Conservation (phyloP, 2,329 filamentous ascomycete species). For the Claviceps fusiformis region DNA sequence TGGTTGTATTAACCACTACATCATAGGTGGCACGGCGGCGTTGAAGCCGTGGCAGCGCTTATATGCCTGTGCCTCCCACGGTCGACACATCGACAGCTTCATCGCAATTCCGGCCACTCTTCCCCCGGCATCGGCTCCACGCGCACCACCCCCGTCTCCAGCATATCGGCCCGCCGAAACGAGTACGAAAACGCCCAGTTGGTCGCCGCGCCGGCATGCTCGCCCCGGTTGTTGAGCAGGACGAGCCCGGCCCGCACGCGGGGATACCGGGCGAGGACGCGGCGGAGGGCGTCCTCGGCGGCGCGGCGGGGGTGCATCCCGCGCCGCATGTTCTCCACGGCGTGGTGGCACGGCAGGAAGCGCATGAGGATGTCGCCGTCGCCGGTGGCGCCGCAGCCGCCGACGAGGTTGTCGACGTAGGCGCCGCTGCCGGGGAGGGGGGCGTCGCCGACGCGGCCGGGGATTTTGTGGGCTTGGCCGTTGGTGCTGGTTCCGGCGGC, state of each 20-base stretch:
- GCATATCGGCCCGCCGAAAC: slow-evolving; percentile 34
- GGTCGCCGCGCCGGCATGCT: slow-evolving; percentile 36
- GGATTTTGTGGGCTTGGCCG: slow-evolving; percentile 38
- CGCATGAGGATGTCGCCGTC: slow-evolving; percentile 46
- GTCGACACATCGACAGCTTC: too few species aligned
- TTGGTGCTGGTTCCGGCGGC: slow-evolving; percentile 44
- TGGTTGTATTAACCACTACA: too few species aligned
- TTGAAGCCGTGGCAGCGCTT: too few species aligned
- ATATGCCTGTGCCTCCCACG: too few species aligned
- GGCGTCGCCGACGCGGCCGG: slow-evolving; percentile 41
- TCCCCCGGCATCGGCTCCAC: slow-evolving; percentile 15
- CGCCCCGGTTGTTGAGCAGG: slow-evolving; percentile 33
- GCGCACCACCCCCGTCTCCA: slow-evolving; percentile 28
- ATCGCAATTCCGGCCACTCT: too few species aligned
- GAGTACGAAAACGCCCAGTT: slow-evolving; percentile 43
- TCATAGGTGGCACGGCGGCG: too few species aligned
- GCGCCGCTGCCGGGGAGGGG: slow-evolving; percentile 41
- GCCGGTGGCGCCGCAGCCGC: slow-evolving; percentile 41
- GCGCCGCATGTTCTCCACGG: slow-evolving; percentile 36
- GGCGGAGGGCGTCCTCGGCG: slow-evolving; percentile 34
- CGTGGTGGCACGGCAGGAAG: slow-evolving; percentile 43
- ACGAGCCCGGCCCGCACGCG: slow-evolving; percentile 34
- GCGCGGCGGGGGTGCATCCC: slow-evolving; percentile 34
- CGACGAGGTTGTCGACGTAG: slow-evolving; percentile 39
- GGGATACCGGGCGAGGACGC: slow-evolving; percentile 36